Base-by-base conservation (phyloP, 2,329 filamentous ascomycete species). In the Colletotrichum plurivorum region DNA sequence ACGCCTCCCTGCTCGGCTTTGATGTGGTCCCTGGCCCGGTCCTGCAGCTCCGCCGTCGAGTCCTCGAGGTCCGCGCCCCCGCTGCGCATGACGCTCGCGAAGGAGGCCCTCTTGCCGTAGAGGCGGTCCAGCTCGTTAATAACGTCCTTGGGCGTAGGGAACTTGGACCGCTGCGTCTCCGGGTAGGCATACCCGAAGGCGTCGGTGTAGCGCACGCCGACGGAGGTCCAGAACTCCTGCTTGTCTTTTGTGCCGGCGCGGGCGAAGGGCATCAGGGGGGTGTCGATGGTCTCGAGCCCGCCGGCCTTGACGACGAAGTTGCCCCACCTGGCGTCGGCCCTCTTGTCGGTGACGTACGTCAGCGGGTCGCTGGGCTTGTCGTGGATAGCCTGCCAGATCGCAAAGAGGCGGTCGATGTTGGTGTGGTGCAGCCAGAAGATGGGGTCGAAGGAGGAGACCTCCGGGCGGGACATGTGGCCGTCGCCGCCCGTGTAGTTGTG, bases 391-490 rank as follows among this genome's bases (percentile, higher is more conserved):
- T 70, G 67, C 67, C 67, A 70, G 48, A 70, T 70, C 22, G 67
- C 63, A 25, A 67, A 63, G 2, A 70, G 41, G 9, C 67, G 67
- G 63, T 70, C 67, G 53, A 70, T 55, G 48, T 70, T 70, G 52
- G 48, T 45, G 58, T 67, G 58, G 27, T 68, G 62, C n/a, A 92
- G 78, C 84, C 85, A 90, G 77, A 91, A 92, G 9, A 89, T 78
- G 0, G 90, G 89, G 75, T 92, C 90, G 75, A 90, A 92, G 0
- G 87, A 84, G 12, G 89, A 87, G 68, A 87, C 87, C 39, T 85
- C 82, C 13, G 85, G 81, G 68, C 83, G 84, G 4, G 83, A 69
- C 73, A 85, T 84, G 69, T 84, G 77, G 4, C 77, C 88, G 16
- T 73, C 69, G 13, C 75, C 77, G 3, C 77, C 80, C 8, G 77